Conservation (phyloP, 2,329 filamentous ascomycete species). For the Orbilia blumenaviensis region DNA sequence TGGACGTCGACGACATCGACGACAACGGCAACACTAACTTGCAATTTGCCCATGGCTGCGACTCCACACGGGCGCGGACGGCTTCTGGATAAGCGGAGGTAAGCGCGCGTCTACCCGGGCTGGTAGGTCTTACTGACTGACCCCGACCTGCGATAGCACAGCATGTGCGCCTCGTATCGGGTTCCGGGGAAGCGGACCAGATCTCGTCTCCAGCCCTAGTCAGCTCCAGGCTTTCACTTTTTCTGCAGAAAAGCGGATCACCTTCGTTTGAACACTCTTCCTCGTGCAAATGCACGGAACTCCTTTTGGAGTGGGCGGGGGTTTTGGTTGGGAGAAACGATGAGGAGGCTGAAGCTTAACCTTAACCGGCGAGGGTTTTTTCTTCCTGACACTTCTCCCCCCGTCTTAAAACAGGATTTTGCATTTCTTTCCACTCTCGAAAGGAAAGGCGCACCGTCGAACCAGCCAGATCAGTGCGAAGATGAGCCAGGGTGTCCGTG, state of each 20-base stretch:
- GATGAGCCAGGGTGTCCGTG: constrained; percentile 12
- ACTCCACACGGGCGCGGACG: neutral
- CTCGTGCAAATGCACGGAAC: constrained; percentile 6
- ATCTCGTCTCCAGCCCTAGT: constrained; percentile 45
- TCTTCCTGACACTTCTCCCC: neutral
- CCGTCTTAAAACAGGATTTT: constrained; percentile 35
- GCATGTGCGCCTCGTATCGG: constrained; percentile 38
- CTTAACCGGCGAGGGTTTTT: constrained; percentile 30
- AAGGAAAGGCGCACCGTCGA: neutral
- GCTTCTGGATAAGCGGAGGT: constrained; percentile 4
- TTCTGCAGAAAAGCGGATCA: constrained; percentile 53
- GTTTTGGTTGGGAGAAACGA: constrained; percentile 11
- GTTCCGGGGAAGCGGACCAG: constrained; percentile 45
- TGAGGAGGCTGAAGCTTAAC: constrained; percentile 29
- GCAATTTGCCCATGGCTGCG: neutral
- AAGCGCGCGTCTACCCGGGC: constrained; percentile 28
- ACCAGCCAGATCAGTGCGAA: neutral
- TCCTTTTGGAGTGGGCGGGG: constrained; percentile 19
- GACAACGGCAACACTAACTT: neutral
- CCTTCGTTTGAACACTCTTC: neutral
- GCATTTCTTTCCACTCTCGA: constrained; percentile 2
- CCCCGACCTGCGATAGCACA: constrained; percentile 18
- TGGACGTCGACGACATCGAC: neutral
- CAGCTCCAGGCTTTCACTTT: neutral
- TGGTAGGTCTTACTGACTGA: neutral